Conservation (phyloP, 495 filamentous ascomycete genomes). For the Daldinia caldariorum region DNA sequence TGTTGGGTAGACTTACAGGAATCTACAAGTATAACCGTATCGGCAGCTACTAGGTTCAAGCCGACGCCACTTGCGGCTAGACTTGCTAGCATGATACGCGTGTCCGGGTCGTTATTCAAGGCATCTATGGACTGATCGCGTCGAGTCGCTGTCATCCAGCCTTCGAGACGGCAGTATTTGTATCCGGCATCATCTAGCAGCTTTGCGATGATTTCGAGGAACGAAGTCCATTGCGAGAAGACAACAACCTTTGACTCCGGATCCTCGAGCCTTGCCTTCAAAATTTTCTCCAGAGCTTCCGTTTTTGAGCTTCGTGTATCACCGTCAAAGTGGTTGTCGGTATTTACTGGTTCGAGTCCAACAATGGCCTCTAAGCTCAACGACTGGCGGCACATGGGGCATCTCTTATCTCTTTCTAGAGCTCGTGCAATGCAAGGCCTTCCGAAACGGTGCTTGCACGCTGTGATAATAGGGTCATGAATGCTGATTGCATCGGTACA, state of each 20-base stretch:
- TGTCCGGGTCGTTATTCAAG: slow-evolving; percentile 73
- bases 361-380: slow-evolving; percentile 71
- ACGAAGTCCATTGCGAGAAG: slow-evolving; percentile 94
- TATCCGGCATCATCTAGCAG: slow-evolving; percentile 71
- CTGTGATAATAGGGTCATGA: slow-evolving; percentile 82
- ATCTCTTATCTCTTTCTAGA: slow-evolving; percentile 82
- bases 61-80: slow-evolving; percentile 87
- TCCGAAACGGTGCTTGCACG: slow-evolving; percentile 87
- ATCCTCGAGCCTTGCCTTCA: slow-evolving; percentile 74
- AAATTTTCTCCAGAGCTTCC: slow-evolving; percentile 80
- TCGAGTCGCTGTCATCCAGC: slow-evolving; percentile 72
- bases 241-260: slow-evolving; percentile 82
- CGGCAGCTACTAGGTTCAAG: slow-evolving; percentile 87
- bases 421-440: slow-evolving; percentile 78
- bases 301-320: slow-evolving; percentile 83
- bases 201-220: slow-evolving; percentile 79
- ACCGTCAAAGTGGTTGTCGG: slow-evolving; percentile 62
- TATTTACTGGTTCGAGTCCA: slow-evolving; percentile 67
- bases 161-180: slow-evolving; percentile 81
- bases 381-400: slow-evolving; percentile 86
- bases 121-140: slow-evolving; percentile 76
- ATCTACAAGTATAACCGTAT: slow-evolving; percentile 85
- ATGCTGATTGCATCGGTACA: slow-evolving; percentile 80
- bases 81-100: slow-evolving; percentile 82
- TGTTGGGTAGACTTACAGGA: slow-evolving; percentile 58